Conservation (phyloP, 1,284 basidiomycete genomes). For the Naganishia sp. region DNA sequence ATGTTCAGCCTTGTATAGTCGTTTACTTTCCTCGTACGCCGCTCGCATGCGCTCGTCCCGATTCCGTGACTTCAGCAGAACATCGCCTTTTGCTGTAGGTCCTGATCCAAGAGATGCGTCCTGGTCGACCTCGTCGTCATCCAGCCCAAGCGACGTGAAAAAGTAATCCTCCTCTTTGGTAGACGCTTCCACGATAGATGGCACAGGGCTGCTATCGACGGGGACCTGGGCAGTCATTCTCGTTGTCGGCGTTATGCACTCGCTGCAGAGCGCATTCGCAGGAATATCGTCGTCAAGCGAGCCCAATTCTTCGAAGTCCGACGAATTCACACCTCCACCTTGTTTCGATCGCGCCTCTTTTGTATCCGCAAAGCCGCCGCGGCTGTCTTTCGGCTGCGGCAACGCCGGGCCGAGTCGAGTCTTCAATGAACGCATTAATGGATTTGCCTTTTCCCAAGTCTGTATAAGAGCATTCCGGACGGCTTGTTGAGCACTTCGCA, state of each 20-base stretch:
- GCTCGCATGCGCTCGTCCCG: slow-evolving; percentile 30
- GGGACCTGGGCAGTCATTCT: background rate
- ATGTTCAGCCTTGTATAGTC: slow-evolving; percentile 25
- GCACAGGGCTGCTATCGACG: background rate
- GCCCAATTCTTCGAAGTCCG: background rate
- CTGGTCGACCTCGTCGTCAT: slow-evolving; percentile 21
- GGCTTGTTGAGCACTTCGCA: background rate
- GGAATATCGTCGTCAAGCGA: background rate
- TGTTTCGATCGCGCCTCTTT: background rate
- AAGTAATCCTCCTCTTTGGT: slow-evolving; percentile 29
- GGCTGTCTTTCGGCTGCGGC: slow-evolving; percentile 6
- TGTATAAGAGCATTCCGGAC: background rate
- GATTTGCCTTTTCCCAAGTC: background rate
- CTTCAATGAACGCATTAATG: background rate
- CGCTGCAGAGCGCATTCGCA: background rate
- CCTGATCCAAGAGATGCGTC: background rate
- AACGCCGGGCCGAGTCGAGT: slow-evolving; percentile 13
- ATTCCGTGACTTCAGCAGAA: slow-evolving; percentile 16
- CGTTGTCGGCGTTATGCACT: background rate
- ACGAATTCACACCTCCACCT: background rate
- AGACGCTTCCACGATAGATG: slow-evolving; percentile 15
- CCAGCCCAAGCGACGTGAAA: slow-evolving; percentile 26
- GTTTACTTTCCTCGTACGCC: slow-evolving; percentile 28
- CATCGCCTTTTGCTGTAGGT: background rate
- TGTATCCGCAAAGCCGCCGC: slow-evolving; percentile 2